These are phyloP conservation scores for Cryptococcus hybrid DNA, from an alignment of 1,284 basidiomycete genomes.

Conservation along the genomic window DNA sequence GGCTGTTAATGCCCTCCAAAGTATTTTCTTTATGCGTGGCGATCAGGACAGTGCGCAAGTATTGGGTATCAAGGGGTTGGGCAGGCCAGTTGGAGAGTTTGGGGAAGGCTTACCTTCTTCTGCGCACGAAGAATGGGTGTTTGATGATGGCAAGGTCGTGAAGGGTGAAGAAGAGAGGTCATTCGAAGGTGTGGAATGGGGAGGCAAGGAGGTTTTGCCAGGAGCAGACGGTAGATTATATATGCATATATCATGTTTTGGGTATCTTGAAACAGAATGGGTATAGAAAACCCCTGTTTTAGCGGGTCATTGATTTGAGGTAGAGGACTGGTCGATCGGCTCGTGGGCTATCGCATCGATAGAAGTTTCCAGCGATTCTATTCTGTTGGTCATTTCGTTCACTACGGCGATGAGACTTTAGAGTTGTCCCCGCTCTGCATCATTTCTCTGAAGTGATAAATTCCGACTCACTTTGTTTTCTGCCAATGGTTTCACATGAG, in stretches of 20 bases:
- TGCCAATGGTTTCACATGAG: background rate
- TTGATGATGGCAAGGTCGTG: slow-evolving; percentile 7
- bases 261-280: background rate
- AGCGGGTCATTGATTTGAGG: background rate
- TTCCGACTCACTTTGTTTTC: background rate
- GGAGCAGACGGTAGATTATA: slow-evolving; percentile 3
- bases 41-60: slow-evolving; percentile 11
- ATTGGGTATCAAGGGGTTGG: background rate
- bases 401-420: slow-evolving; percentile 20
- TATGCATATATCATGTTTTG: background rate
- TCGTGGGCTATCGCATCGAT: slow-evolving; percentile 23
- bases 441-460: background rate
- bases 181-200: slow-evolving; percentile 14
- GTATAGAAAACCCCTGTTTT: no score
- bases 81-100: slow-evolving; percentile 4
- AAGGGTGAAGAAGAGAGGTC: slow-evolving; percentile 5
- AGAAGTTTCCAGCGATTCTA: slow-evolving; percentile 47
- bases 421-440: background rate
- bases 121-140: slow-evolving; percentile 5
- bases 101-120: slow-evolving; percentile 15
- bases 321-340: background rate
- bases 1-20: slow-evolving; percentile 44
- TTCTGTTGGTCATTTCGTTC: slow-evolving; percentile 47
- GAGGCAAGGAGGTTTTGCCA: slow-evolving; percentile 13
- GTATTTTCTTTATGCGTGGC: slow-evolving; percentile 40